phyloP scores from a whole-genome alignment of 345 rosid species.

The Aethionema arabicum region DNA sequence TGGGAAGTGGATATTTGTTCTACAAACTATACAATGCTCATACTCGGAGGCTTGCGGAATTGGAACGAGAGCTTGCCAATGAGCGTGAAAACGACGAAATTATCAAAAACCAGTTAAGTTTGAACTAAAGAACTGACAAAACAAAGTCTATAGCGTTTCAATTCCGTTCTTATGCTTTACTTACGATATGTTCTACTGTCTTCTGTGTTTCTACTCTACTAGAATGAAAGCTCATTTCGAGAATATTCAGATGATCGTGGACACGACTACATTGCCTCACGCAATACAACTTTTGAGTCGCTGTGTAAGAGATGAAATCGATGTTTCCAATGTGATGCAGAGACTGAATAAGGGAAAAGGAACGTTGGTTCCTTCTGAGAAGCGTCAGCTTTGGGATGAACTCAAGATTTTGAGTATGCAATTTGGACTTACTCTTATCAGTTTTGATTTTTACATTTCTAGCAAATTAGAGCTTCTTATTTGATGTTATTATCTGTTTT shows the following conservation, averaged over 20 bases:
- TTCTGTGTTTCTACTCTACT: constrained; percentile 5
- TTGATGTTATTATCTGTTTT: constrained; percentile 4
- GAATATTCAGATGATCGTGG: constrained; percentile 76
- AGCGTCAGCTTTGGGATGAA: constrained; percentile 77
- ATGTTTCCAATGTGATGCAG: constrained; percentile 63
- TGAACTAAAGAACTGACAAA: neutral
- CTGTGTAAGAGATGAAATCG: constrained; percentile 63
- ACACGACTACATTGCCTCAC: constrained; percentile 79
- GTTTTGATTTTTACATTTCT: neutral
- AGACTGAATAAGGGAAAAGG: constrained; percentile 69
- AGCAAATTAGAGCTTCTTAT: neutral
- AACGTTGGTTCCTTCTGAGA: constrained; percentile 56
- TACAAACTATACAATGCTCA: constrained; percentile 66
- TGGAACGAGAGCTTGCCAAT: constrained; percentile 53
- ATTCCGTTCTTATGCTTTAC: neutral
- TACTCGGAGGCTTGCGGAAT: constrained; percentile 50
- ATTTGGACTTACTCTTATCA: constrained; percentile 4
- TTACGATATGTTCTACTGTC: neutral
- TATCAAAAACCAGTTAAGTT: constrained; percentile 81
- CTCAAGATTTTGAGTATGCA: constrained; percentile 76
- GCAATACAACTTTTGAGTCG: constrained; percentile 52
- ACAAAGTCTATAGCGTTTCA: neutral
- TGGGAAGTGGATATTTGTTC: constrained; percentile 83
- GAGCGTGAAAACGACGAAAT: constrained; percentile 60
- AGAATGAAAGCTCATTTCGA: constrained; percentile 85